Base-by-base conservation (phyloP, 129 eudicot species). In the Silybum marianum region DNA sequence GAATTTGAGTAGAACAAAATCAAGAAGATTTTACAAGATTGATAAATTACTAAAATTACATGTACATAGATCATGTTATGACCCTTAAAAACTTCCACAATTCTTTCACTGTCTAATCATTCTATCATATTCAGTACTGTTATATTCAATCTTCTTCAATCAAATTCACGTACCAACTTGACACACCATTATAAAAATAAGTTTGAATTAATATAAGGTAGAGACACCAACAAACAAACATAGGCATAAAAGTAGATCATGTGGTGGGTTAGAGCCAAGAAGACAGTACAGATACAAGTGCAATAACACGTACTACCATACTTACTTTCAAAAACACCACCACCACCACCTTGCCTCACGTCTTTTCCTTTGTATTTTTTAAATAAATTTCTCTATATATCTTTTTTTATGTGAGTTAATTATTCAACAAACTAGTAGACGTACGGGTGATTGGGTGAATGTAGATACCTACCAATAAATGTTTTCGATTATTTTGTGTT, bases 231-330 rank as follows among this genome's bases (percentile, higher is more conserved):
- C 85, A 76, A 81, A 76, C 85, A 82, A 76, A 76, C 1, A 36
- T 23, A 28, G 1, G 26, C 44, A 78, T 78, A 67, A 78, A 68
- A 67, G 66, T 40, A 13, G 73, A 69, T n/a, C 66, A 58, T 58
- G 66, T 26, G 42, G 24, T 28, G 30, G 24, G 39, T 78, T 23
- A 40, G 60, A 46, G 34, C 85, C 77, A 69, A 69, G 63, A 76
- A 25, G 66, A 82, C 78, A 82, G 78, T 82, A 82, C 82, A 82
- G 73, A 36, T 76, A n/a, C 19, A 34, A 76, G 86, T 76, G 82
- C 86, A 82, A 82, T 38, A 76, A 26, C 21, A 76, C 36, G 86
- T 76, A 82, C 81, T 28, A 80, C 30, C 74, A 36, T 42, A 63
- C 28, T 81, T 74, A 70, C 82, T 69, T 76, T 69, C 72, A 82